Conservation (phyloP, 2,329 filamentous ascomycete species). For the Aspergillus vadensis region DNA sequence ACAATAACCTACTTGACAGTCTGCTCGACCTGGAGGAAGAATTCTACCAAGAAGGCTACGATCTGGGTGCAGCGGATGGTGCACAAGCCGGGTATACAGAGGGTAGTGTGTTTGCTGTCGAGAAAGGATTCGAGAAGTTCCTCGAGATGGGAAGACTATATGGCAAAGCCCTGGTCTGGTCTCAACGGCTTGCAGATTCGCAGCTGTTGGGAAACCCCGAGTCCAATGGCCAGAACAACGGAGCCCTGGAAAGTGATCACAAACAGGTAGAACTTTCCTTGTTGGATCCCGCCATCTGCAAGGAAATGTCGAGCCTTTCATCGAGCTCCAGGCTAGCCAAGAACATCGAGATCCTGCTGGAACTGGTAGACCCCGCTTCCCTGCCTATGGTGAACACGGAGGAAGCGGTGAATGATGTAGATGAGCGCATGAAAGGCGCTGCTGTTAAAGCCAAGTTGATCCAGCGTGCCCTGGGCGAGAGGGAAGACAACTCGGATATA, state of each 20-base stretch:
- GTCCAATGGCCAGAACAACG: constrained; percentile 1
- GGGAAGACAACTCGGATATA: constrained; percentile 33
- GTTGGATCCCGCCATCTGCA: constrained; percentile 34
- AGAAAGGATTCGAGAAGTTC: constrained; percentile 94
- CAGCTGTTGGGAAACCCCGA: constrained; percentile 20
- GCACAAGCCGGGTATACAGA: constrained; percentile 77
- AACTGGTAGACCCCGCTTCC: constrained; percentile 75
- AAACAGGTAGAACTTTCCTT: constrained; percentile 21
- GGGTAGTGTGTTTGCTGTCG: constrained; percentile 85
- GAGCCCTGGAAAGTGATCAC: constrained; percentile 1
- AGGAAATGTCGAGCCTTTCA: constrained; percentile 50
- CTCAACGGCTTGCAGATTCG: constrained; percentile 61
- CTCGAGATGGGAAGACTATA: constrained; percentile 75
- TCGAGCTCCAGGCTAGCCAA: constrained; percentile 69
- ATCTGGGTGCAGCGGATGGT: constrained; percentile 74
- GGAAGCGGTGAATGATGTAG: constrained; percentile 86
- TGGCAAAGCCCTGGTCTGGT: constrained; percentile 81
- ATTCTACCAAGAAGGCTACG: constrained; percentile 83
- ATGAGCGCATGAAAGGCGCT: constrained; percentile 82
- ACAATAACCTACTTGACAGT: constrained; percentile 55
- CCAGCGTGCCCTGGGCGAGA: constrained; percentile 65
- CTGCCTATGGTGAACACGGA: constrained; percentile 81
- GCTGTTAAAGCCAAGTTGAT: constrained; percentile 83
- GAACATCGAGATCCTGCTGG: constrained; percentile 74
- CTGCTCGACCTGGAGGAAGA: constrained; percentile 63